Percentiles rank a stretch among this genome's conserved stretches.
phyloP scores from a whole-genome alignment of 805 yeast species.

The Cyberlindnera sargentensis region DNA sequence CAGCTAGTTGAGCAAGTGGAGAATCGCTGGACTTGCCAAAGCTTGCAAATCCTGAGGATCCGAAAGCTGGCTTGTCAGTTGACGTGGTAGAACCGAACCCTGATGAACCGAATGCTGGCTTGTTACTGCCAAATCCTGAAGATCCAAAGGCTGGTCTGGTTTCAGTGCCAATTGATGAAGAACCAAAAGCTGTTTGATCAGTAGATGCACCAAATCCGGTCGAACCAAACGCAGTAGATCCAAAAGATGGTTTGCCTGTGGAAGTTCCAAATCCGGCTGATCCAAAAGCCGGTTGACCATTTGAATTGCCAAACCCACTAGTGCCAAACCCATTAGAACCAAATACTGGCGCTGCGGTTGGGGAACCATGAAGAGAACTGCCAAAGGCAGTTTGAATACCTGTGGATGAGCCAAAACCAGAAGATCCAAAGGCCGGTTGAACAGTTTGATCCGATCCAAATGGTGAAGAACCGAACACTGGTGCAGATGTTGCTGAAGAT shows the following conservation, averaged over 20 bases:
- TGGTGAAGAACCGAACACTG: constrained; percentile 14
- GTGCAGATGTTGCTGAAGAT: neutral
- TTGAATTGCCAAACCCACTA: too few relatives aligned
- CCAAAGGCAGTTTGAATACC: constrained; percentile 1
- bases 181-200: constrained; percentile 7
- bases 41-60: constrained; percentile 10
- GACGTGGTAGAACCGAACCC: constrained; percentile 11
- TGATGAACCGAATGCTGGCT: constrained; percentile 24
- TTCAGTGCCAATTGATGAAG: constrained; percentile 17
- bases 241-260: neutral
- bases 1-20: constrained; percentile 5
- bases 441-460: constrained; percentile 7
- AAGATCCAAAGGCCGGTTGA: constrained; percentile 5
- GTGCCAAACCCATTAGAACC: constrained; percentile 16
- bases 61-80: constrained; percentile 11
- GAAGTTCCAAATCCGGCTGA: constrained; percentile 19
- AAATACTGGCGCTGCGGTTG: constrained; percentile 10
- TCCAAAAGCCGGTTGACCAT: constrained; percentile 7
- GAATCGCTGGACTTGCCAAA: constrained; percentile 1
- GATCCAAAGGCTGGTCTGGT: constrained; percentile 3
- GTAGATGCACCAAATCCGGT: constrained; percentile 18
- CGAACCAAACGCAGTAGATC: constrained; percentile 5
- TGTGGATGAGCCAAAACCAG: constrained; percentile 16
- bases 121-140: constrained; percentile 11
- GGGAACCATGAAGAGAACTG: constrained; percentile 17